Evolutionary conservation across 2,329 filamentous ascomycete species (phyloP).

Genomic region (Acrodontium crateriforme): DNA sequence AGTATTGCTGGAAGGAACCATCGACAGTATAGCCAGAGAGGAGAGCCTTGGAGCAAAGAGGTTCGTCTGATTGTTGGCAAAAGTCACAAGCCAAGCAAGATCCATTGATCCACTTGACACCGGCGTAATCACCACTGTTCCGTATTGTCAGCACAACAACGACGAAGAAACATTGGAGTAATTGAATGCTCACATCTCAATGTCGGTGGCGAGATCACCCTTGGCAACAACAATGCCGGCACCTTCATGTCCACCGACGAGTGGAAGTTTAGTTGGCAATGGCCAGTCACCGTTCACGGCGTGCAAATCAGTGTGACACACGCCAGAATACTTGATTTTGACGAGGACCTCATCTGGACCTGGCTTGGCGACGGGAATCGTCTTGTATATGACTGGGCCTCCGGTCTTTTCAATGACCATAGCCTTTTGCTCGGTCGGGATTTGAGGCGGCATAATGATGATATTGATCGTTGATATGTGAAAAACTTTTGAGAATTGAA

Average conservation of each 20-base stretch:
- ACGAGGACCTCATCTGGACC: conserved; percentile 82
- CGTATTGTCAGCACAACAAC: not conserved
- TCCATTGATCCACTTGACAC: conserved; percentile 86
- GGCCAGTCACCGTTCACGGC: conserved; percentile 85
- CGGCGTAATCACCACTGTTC: conserved; percentile 57
- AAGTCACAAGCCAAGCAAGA: conserved; percentile 72
- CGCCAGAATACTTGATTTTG: conserved; percentile 80
- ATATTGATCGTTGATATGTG: too few relatives aligned
- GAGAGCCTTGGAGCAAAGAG: conserved; percentile 59
- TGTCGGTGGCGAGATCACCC: conserved; percentile 62
- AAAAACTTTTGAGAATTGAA: too few relatives aligned
- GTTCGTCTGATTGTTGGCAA: conserved; percentile 70
- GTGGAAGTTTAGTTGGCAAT: conserved; percentile 62
- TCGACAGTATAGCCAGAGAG: conserved; percentile 89
- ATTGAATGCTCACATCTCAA: conserved; percentile 41
- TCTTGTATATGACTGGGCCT: conserved; percentile 56
- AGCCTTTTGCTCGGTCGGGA: conserved; percentile 81
- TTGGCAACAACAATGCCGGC: conserved; percentile 71
- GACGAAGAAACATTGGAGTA: not conserved
- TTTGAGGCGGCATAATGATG: too few relatives aligned
- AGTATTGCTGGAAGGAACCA: conserved; percentile 87
- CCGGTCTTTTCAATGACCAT: conserved; percentile 77
- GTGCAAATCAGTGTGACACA: conserved; percentile 76
- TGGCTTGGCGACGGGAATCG: conserved; percentile 68
- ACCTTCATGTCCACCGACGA: conserved; percentile 69